phyloP scores from a whole-genome alignment of 345 rosid genomes.

The Heritiera littoralis region DNA sequence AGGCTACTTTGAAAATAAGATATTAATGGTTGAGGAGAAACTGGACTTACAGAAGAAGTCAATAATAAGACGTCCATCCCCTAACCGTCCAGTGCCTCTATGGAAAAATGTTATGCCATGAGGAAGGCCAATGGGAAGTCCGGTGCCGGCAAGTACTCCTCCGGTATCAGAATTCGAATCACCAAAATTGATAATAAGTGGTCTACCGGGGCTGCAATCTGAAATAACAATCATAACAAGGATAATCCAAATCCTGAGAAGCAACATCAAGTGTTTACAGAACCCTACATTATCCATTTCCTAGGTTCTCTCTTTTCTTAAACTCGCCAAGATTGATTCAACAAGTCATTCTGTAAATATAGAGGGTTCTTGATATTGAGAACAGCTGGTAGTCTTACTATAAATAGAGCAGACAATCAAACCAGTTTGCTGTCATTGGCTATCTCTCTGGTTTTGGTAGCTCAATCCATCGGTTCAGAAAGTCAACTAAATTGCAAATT shows the following conservation, averaged over 20 bases:
- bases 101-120: slow-evolving; percentile 40
- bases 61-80: slow-evolving; percentile 55
- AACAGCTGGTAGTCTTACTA: neutral
- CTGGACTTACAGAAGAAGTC: slow-evolving; percentile 58
- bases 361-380: neutral
- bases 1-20: neutral
- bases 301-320: neutral
- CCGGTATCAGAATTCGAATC: slow-evolving; percentile 64
- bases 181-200: slow-evolving; percentile 44
- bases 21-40: neutral
- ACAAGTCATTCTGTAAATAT: neutral
- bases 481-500: slow-evolving; percentile 4
- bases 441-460: neutral
- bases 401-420: neutral
- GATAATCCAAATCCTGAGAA: neutral
- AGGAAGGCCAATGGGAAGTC: slow-evolving; percentile 49
- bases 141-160: slow-evolving; percentile 40
- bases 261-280: neutral
- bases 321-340: neutral
- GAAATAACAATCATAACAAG: neutral
- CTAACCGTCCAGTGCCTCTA: slow-evolving; percentile 45
- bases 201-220: slow-evolving; percentile 8
- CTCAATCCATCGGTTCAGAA: neutral
- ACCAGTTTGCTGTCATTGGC: neutral
- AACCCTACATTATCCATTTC: slow-evolving; percentile 8